These are phyloP conservation scores for Pyricularia grisea DNA, from an alignment of 2,329 filamentous ascomycete species.

Conservation along the genomic window DNA sequence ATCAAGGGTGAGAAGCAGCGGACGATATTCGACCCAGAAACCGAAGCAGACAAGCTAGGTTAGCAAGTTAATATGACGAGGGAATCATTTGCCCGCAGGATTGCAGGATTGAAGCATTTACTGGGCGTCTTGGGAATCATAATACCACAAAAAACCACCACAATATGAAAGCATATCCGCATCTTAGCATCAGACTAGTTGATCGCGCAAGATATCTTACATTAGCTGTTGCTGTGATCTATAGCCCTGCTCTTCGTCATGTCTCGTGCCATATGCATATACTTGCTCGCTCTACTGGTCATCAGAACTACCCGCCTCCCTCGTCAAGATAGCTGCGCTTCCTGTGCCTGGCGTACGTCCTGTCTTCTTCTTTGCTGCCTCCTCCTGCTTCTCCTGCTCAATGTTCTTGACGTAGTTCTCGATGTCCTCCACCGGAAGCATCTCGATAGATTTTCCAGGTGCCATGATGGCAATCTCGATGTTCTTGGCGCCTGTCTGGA, in stretches of 20 bases:
- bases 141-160: not conserved
- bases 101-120: not conserved
- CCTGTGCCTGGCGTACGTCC: slow-evolving; percentile 62
- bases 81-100: not conserved
- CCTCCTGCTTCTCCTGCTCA: slow-evolving; percentile 98
- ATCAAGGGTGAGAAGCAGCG: slow-evolving; percentile 48
- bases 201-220: slow-evolving; percentile 3
- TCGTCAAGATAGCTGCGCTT: slow-evolving; percentile 65
- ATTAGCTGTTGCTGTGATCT: slow-evolving; percentile 2
- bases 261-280: not conserved
- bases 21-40: slow-evolving; percentile 67
- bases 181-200: not conserved
- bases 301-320: slow-evolving; percentile 32
- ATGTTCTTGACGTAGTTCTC: slow-evolving; percentile 98
- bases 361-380: slow-evolving; percentile 94
- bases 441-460: slow-evolving; percentile 82
- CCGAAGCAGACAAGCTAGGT: slow-evolving; percentile 67
- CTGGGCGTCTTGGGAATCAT: not conserved
- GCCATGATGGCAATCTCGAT: slow-evolving; percentile 99
- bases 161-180: not conserved
- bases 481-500: slow-evolving; percentile 98
- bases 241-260: not conserved
- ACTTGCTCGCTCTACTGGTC: slow-evolving; percentile 11
- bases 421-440: slow-evolving; percentile 91
- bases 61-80: slow-evolving; percentile 25